A percentile compares a stretch with the other conserved stretches of the same genome.
phyloP scores from a whole-genome alignment of 2,329 filamentous ascomycete species.

The Cytospora mali region DNA sequence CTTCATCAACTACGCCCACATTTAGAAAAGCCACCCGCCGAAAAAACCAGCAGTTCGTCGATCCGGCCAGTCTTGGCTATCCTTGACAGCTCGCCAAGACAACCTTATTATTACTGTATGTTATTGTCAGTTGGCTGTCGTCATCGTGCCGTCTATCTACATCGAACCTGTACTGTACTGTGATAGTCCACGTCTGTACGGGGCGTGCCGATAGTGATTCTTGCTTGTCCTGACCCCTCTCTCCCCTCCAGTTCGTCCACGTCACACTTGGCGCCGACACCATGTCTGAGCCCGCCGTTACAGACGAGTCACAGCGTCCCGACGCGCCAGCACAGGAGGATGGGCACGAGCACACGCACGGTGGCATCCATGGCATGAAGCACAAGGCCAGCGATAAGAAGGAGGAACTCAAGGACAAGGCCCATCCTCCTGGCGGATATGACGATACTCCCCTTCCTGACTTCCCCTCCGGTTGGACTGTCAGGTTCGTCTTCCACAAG shows the following conservation, averaged over 20 bases:
- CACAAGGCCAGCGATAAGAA: constrained; percentile 41
- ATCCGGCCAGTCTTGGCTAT: constrained; percentile 2
- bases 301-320: constrained; percentile 1
- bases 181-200: not conserved
- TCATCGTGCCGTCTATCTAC: constrained; percentile 14
- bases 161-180: not conserved
- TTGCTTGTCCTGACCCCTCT: not conserved
- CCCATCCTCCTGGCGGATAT: constrained; percentile 72
- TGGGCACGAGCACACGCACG: not conserved
- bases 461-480: constrained; percentile 76
- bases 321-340: not conserved
- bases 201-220: constrained; percentile 12
- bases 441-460: constrained; percentile 77
- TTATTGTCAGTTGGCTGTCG: constrained; percentile 7
- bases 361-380: constrained; percentile 35
- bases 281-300: constrained; percentile 20
- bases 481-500: constrained; percentile 82
- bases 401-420: constrained; percentile 43
- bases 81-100: constrained; percentile 5
- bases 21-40: not conserved
- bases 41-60: not conserved
- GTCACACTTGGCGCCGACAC: constrained; percentile 8
- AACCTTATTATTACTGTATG: not conserved
- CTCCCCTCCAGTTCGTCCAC: not conserved
- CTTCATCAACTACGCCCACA: not conserved